Base-by-base conservation (phyloP, 257 asterid genomes). In the Handroanthus guayacan region DNA sequence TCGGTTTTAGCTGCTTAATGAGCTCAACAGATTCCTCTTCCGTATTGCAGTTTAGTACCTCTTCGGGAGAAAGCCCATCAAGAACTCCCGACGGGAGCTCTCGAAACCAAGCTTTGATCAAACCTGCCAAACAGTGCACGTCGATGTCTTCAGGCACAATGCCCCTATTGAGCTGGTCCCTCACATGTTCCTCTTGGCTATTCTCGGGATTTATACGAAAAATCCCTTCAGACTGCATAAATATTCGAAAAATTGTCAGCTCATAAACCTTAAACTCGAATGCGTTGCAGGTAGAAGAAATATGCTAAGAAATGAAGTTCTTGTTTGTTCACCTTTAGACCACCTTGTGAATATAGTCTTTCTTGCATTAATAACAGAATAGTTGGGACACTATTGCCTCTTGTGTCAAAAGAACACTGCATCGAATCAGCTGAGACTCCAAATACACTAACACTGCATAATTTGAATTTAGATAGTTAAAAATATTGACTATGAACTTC, bases 371-470 rank as follows among this genome's bases (percentile, higher is more conserved):
- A 74, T 61, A 95, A 65, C 65, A 95, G 89, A 73, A 95, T 95
- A 36, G 97, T 93, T 45, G 99, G 99, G 79, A 95, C 96, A 75
- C 99, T 95, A n/a, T 95, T 95, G 75, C 98, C 97, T 77, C 97
- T 86, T 20, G 87, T 72, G 82, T 95, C 98, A 44, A 82, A 95
- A 3, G 95, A 93, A 83, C 98, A 93, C 79, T 95, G 99, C 99
- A 95, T 95, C 2, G 99, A 93, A 9, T 95, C 97, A 3, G 98
- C 94, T 2, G 99, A 95, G 71, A 95, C 98, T 2, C 99, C 99
- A 44, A 95, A 95, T 62, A 95, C 99, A 73, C 96, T 95, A 5
- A 89, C 87, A 72, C 99, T 95, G 87, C 84, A 82, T 43, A 69
- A 48, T 78, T 25, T 54, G 60, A 44, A 44, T 66, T 7, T 38